phyloP scores from a whole-genome alignment of 1,284 basidiomycete genomes.

The Ustilago crameri region DNA sequence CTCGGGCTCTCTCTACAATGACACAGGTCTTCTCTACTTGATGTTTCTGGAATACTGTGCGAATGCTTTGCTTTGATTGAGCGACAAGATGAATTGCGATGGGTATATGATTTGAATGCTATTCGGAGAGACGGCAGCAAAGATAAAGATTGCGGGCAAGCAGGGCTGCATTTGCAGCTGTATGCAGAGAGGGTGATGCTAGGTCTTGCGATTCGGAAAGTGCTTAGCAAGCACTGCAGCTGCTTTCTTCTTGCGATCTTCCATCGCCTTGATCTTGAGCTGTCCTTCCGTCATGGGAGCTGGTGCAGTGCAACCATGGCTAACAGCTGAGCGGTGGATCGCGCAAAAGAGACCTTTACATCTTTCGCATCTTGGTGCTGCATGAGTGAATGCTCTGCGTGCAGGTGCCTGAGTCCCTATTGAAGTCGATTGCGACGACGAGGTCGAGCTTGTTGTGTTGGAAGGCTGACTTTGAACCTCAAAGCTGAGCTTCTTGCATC shows the following conservation, averaged over 20 bases:
- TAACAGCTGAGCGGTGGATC: constrained; percentile 39
- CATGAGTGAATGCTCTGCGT: constrained; percentile 38
- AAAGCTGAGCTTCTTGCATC: constrained; percentile 57
- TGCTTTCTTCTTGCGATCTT: constrained; percentile 61
- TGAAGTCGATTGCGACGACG: neutral
- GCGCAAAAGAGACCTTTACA: constrained; percentile 58
- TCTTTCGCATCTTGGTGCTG: constrained; percentile 54
- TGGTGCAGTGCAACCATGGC: constrained; percentile 53
- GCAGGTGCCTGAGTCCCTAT: neutral
- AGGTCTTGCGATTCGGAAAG: constrained; percentile 50
- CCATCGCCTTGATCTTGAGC: constrained; percentile 44
- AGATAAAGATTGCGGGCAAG: too few relatives aligned
- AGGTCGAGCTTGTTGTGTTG: neutral
- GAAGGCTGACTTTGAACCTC: constrained; percentile 18
- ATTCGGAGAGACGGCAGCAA: neutral
- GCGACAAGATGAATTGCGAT: constrained; percentile 3
- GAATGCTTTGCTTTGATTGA: neutral
- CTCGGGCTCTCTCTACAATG: too few relatives aligned
- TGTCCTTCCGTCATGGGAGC: constrained; percentile 56
- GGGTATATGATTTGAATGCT: constrained; percentile 18
- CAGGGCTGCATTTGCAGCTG: too few relatives aligned
- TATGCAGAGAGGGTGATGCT: neutral
- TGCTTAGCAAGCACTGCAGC: constrained; percentile 55
- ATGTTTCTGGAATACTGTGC: too few relatives aligned
- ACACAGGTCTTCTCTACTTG: too few relatives aligned